Percentiles rank a stretch among this genome's conserved stretches.
Conservation (phyloP, 768 basidiomycete species). For the Suillus clintonianus region DNA sequence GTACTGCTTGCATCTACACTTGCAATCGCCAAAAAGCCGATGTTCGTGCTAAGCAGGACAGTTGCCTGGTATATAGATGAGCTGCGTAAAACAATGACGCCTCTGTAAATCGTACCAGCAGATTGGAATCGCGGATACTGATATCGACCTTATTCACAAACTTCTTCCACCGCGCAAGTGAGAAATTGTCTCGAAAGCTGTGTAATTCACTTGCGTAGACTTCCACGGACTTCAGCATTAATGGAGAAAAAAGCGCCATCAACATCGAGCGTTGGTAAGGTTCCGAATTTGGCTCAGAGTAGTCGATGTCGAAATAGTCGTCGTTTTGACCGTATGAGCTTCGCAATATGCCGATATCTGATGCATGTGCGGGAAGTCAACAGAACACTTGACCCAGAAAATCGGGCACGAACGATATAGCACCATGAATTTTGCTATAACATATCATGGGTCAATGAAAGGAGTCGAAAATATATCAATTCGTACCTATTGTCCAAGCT, state of each 20-base stretch:
- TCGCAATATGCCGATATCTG: slow-evolving; percentile 27
- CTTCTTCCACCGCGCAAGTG: slow-evolving; percentile 25
- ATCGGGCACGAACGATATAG: slow-evolving; percentile 25
- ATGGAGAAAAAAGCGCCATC: slow-evolving; percentile 19
- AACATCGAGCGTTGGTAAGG: slow-evolving; percentile 23
- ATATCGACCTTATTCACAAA: slow-evolving; percentile 32
- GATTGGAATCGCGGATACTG: slow-evolving; percentile 33
- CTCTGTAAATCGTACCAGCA: slow-evolving; percentile 19
- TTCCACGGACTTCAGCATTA: slow-evolving; percentile 28
- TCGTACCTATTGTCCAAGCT: slow-evolving; percentile 30
- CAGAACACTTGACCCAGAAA: neutral
- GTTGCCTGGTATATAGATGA: slow-evolving; percentile 21
- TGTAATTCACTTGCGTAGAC: slow-evolving; percentile 29
- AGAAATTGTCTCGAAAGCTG: slow-evolving; percentile 28
- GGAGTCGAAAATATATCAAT: neutral
- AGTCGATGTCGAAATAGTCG: slow-evolving; percentile 33
- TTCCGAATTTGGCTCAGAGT: slow-evolving; percentile 6
- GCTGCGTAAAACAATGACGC: neutral
- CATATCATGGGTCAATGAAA: neutral
- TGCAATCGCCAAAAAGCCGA: slow-evolving; percentile 25
- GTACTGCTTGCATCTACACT: slow-evolving; percentile 3
- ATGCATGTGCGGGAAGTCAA: neutral
- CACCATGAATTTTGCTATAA: slow-evolving; percentile 30
- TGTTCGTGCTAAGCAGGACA: slow-evolving; percentile 26
- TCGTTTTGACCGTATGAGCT: slow-evolving; percentile 33